Conservation (phyloP, 2,329 filamentous ascomycete genomes). For the Dactylellina sp. region DNA sequence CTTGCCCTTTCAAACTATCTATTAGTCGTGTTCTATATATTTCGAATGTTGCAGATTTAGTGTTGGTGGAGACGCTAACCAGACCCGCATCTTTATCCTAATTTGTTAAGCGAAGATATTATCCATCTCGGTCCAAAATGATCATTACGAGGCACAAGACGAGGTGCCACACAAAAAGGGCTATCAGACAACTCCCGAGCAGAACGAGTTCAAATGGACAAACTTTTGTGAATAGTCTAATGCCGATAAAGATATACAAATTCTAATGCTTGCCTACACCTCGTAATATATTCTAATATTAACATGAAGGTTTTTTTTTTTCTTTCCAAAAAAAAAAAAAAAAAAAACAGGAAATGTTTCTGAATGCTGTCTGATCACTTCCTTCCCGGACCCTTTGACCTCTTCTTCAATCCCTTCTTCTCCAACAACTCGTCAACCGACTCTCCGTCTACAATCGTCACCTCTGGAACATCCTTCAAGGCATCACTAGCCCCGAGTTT, state of each 20-base stretch:
- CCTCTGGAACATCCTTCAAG: constrained; percentile 61
- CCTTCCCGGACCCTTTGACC: constrained; percentile 25
- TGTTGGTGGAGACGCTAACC: no score
- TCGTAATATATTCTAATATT: background rate
- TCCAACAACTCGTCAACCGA: constrained; percentile 63
- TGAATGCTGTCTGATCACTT: constrained; percentile 24
- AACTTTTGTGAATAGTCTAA: constrained; percentile 3
- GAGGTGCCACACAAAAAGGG: no score
- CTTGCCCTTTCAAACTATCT: no score
- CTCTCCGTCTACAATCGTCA: constrained; percentile 64
- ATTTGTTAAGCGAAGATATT: no score
- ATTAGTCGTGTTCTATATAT: no score
- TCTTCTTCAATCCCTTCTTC: constrained; percentile 55
- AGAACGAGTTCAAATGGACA: background rate
- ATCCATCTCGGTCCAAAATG: no score
- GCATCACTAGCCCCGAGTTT: constrained; percentile 62
- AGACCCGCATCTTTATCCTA: no score
- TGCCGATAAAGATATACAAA: background rate
- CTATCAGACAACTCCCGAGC: background rate
- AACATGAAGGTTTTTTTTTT: background rate
- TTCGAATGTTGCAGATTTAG: no score
- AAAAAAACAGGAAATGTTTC: no score
- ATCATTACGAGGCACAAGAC: no score
- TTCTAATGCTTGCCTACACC: background rate
- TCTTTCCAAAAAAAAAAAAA: no score